Conservation (phyloP, 2,329 filamentous ascomycete genomes). For the Penicillium sclerotigenum region DNA sequence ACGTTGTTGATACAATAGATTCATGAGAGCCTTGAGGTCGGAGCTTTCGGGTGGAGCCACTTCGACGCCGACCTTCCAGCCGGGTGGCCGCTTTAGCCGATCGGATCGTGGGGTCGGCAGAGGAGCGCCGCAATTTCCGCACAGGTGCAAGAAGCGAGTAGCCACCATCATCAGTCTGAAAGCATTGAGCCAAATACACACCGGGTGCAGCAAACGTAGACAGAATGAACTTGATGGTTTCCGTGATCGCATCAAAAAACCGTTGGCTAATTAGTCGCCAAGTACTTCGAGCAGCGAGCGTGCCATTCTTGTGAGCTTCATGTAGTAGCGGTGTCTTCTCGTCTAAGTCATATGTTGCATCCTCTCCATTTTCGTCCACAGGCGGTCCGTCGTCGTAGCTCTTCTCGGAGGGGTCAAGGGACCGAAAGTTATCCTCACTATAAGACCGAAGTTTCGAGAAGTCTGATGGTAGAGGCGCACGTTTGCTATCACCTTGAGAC, state of each 20-base stretch:
- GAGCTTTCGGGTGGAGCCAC: constrained; percentile 31
- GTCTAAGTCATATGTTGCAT: constrained; percentile 41
- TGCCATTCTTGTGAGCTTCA: constrained; percentile 37
- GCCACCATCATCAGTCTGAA: constrained; percentile 74
- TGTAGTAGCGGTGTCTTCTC: constrained; percentile 70
- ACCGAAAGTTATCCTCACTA: constrained; percentile 41
- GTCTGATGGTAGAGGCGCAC: constrained; percentile 31
- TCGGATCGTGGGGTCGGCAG: constrained; percentile 19
- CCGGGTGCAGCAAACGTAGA: constrained; percentile 76
- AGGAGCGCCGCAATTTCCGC: constrained; percentile 53
- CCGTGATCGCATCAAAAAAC: constrained; percentile 68
- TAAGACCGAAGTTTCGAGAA: constrained; percentile 43
- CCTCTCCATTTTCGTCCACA: constrained; percentile 35
- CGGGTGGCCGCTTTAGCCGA: constrained; percentile 24
- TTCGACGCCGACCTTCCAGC: constrained; percentile 29
- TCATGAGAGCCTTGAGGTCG: constrained; percentile 36
- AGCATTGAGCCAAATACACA: constrained; percentile 75
- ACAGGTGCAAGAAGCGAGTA: constrained; percentile 77
- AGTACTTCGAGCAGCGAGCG: constrained; percentile 37
- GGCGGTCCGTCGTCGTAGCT: constrained; percentile 25
- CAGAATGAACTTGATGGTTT: constrained; percentile 73
- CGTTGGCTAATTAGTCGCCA: constrained; percentile 61
- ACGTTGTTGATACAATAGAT: constrained; percentile 51
- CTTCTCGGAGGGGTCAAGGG: constrained; percentile 30
- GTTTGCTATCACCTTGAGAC: constrained; percentile 50